Base-by-base conservation (phyloP, 768 basidiomycete species). In the Hebeloma cylindrosporum region DNA sequence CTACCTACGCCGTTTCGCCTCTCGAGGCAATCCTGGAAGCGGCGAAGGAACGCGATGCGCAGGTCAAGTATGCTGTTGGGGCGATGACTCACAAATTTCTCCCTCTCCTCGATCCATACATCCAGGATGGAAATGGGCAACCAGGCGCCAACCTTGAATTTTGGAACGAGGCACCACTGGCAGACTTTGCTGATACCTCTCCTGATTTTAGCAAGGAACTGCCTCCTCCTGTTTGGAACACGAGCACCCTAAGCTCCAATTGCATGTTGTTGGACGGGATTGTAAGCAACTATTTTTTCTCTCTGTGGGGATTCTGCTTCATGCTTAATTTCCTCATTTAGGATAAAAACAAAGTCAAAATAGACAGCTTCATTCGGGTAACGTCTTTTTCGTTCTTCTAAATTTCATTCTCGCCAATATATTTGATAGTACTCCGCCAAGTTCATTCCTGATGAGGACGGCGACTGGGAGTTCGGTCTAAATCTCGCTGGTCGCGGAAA, bases 1-100 rank as follows among this genome's bases (percentile, higher is more conserved):
- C 78, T 0, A 68, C 75, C 0, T 83, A 80, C 57, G 66, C 69
- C 2, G 71, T 80, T 11, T 77, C 82, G 1, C 82, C 82, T 16
- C 69, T 77, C 13, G 69, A 82, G 38, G 83, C 80, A 4, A 77
- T 85, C 46, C 52, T 50, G 32, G 61, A 64, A 29, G 69, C 71
- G 23, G 61, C 73, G 14, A 56, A 72, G 51, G 63, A 66, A 47
- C 43, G 70, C 50, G 64, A 71, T 18, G 74, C 75, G 16, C 67
- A 77, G 20, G 71, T 83, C 38, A 63, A 55, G 1, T 83, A 79
- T 55, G 60, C 60, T 29, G 64, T 66, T 44, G 78, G 65, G 38
- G 70, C 66, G 37, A 70, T 57, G 7, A 64, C 67, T 22, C 63
- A 77, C 50, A 75, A 71, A 50, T 79, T 66, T 58, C 65, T 81